Percentiles rank a stretch among this genome's conserved stretches.
These are phyloP conservation scores for Kalmanozyma brasiliensis DNA, from an alignment of 1,284 basidiomycete species.

Conservation along the genomic window DNA sequence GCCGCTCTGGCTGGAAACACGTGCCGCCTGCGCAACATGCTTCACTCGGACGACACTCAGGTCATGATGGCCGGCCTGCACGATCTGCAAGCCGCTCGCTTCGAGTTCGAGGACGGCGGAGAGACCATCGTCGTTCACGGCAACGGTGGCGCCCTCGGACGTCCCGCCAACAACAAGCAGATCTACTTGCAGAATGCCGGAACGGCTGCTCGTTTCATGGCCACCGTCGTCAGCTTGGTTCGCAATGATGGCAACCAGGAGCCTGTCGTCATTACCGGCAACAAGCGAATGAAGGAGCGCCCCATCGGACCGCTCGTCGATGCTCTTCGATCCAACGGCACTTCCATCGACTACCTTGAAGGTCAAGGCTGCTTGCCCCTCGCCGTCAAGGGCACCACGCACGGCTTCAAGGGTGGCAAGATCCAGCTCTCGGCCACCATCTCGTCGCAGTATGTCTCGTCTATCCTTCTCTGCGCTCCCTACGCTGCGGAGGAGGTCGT, in stretches of 20 bases:
- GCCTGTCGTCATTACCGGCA: conserved; percentile 82
- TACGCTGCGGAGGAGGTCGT: conserved; percentile 85
- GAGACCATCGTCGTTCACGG: conserved; percentile 93
- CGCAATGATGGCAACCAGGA: conserved; percentile 37
- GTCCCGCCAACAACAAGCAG: conserved; percentile 75
- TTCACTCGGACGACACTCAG: conserved; percentile 97
- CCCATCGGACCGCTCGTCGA: conserved; percentile 93
- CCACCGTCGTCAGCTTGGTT: conserved; percentile 87
- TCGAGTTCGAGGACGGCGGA: conserved; percentile 90
- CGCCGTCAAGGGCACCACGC: conserved; percentile 74
- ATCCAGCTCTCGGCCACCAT: conserved; percentile 93
- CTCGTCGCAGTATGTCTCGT: conserved; percentile 97
- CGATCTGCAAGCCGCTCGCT: conserved; percentile 78
- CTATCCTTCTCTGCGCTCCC: conserved; percentile 93
- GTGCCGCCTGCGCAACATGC: conserved; percentile 85
- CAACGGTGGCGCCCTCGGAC: conserved; percentile 78
- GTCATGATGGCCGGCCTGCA: conserved; percentile 98
- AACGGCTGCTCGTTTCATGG: conserved; percentile 96
- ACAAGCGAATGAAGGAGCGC: conserved; percentile 98
- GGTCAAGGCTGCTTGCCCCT: conserved; percentile 87
- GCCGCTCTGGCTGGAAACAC: conserved; percentile 90
- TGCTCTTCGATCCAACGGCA: conserved; percentile 85
- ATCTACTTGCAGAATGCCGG: conserved; percentile 97
- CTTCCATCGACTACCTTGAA: conserved; percentile 81
- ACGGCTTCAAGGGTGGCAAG: conserved; percentile 81